Percentiles rank a stretch among this genome's conserved stretches.
These are phyloP conservation scores for Suillus lakei DNA, from an alignment of 768 basidiomycete genomes.

Conservation along the genomic window DNA sequence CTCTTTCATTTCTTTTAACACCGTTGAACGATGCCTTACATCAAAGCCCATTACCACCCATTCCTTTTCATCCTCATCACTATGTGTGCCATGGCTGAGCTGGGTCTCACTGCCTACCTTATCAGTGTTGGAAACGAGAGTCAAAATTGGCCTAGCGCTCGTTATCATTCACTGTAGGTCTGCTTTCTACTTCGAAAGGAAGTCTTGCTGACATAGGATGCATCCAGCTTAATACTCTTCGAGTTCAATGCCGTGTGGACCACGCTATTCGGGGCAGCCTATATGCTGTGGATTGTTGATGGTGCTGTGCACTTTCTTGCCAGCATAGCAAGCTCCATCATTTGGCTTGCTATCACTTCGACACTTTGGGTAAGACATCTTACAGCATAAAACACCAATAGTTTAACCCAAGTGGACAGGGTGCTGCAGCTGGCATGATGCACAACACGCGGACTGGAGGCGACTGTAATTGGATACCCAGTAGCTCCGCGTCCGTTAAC, in stretches of 20 bases:
- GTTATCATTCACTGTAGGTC: slow-evolving; percentile 69
- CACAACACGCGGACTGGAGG: slow-evolving; percentile 64
- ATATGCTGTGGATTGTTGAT: slow-evolving; percentile 72
- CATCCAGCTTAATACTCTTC: slow-evolving; percentile 55
- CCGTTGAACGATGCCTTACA: slow-evolving; percentile 40
- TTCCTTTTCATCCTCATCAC: slow-evolving; percentile 68
- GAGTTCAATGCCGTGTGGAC: slow-evolving; percentile 78
- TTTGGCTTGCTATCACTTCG: slow-evolving; percentile 71
- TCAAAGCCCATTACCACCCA: slow-evolving; percentile 63
- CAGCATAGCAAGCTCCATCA: slow-evolving; percentile 76
- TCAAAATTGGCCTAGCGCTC: slow-evolving; percentile 60
- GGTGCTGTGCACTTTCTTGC: slow-evolving; percentile 71
- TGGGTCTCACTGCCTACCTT: slow-evolving; percentile 76
- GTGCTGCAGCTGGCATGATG: slow-evolving; percentile 69
- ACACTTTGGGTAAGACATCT: slow-evolving; percentile 63
- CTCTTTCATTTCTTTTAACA: slow-evolving; percentile 13
- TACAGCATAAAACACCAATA: not conserved
- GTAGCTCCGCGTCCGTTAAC: slow-evolving; percentile 33
- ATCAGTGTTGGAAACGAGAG: slow-evolving; percentile 70
- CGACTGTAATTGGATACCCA: slow-evolving; percentile 56
- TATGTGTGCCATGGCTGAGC: slow-evolving; percentile 69
- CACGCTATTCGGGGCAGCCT: slow-evolving; percentile 68
- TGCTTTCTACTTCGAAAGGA: not conserved
- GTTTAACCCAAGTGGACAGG: slow-evolving; percentile 46
- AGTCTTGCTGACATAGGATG: slow-evolving; percentile 13